These are phyloP conservation scores for Fusarium agapanthi DNA, from an alignment of 2,329 filamentous ascomycete genomes.

Conservation along the genomic window DNA sequence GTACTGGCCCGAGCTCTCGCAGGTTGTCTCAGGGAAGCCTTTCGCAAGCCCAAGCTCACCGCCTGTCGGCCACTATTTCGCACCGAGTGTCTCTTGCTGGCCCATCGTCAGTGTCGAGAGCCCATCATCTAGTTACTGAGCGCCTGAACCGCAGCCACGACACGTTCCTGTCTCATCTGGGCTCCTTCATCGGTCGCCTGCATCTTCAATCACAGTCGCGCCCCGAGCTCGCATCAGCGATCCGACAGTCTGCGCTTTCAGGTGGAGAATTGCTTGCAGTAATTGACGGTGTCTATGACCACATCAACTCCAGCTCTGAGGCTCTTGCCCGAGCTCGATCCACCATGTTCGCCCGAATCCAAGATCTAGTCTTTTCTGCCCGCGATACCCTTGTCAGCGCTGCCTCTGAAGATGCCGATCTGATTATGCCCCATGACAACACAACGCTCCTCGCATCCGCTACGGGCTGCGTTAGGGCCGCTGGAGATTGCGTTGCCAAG, in stretches of 20 bases:
- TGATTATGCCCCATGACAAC: slow-evolving; percentile 84
- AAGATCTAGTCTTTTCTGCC: slow-evolving; percentile 81
- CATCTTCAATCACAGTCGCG: slow-evolving; percentile 93
- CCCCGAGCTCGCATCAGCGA: slow-evolving; percentile 81
- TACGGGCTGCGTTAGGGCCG: slow-evolving; percentile 87
- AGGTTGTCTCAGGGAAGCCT: slow-evolving; percentile 50
- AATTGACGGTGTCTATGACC: slow-evolving; percentile 82
- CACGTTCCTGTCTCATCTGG: slow-evolving; percentile 87
- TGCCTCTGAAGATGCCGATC: slow-evolving; percentile 75
- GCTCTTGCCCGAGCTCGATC: slow-evolving; percentile 74
- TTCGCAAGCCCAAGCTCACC: slow-evolving; percentile 52
- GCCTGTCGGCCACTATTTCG: slow-evolving; percentile 64
- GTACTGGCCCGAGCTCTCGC: slow-evolving; percentile 43
- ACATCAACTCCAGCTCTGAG: slow-evolving; percentile 74
- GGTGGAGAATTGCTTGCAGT: slow-evolving; percentile 82
- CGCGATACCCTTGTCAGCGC: slow-evolving; percentile 78
- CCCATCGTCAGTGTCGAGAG: slow-evolving; percentile 68
- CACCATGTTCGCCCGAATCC: slow-evolving; percentile 81
- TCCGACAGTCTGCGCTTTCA: slow-evolving; percentile 83
- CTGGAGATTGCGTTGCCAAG: slow-evolving; percentile 90
- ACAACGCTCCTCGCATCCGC: slow-evolving; percentile 79
- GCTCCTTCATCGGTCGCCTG: slow-evolving; percentile 88
- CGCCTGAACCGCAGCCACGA: slow-evolving; percentile 84
- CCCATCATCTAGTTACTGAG: slow-evolving; percentile 83
- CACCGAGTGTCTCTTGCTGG: slow-evolving; percentile 83